phyloP scores from a whole-genome alignment of 2,329 filamentous ascomycete genomes.

The Fusarium sp. region DNA sequence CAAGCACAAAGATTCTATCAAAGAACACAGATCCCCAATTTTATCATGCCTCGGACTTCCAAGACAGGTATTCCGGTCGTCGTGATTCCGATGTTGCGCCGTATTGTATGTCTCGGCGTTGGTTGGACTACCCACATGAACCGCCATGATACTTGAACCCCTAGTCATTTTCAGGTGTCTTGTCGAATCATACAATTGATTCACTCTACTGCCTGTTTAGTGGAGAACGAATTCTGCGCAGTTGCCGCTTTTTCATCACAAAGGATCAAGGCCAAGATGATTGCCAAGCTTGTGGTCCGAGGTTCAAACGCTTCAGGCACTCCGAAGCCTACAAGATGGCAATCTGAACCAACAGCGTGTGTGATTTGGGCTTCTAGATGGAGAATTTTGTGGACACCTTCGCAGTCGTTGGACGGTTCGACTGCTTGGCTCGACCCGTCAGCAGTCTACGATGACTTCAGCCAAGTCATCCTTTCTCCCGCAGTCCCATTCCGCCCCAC shows the following conservation, averaged over 20 bases:
- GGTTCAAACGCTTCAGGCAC: not conserved
- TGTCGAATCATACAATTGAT: not conserved
- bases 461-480: not conserved
- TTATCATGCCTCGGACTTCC: slow-evolving; percentile 2
- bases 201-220: not conserved
- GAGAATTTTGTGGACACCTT: not conserved
- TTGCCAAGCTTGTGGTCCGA: not conserved
- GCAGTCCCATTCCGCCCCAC: not conserved
- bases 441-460: not conserved
- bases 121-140: not conserved
- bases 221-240: not conserved
- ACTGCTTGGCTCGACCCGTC: not conserved
- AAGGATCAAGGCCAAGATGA: not conserved
- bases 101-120: not conserved
- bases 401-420: not conserved
- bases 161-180: not conserved
- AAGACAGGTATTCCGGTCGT: not conserved
- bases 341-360: not conserved
- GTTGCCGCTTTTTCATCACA: not conserved
- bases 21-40: not conserved
- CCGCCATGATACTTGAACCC: not conserved
- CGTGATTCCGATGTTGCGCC: not conserved
- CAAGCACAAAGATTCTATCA: not conserved
- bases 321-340: not conserved
- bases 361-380: not conserved